phyloP scores from a whole-genome alignment of 1,284 basidiomycete species.

The Apiotrichum domesticum region DNA sequence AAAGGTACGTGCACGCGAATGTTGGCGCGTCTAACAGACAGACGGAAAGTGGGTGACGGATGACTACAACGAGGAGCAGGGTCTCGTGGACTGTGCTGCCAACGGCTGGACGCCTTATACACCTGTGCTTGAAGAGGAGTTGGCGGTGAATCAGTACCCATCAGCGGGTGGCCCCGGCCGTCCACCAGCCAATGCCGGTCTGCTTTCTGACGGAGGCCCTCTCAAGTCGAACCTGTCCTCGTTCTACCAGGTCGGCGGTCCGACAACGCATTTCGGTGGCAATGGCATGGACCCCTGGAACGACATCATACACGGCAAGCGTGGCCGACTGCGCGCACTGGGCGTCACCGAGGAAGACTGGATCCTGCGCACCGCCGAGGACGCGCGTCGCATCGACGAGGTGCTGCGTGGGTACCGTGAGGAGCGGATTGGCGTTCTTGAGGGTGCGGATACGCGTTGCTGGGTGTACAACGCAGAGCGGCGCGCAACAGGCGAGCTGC shows the following conservation, averaged over 20 bases:
- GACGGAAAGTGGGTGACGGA: slow-evolving; percentile 87
- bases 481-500: slow-evolving; percentile 7
- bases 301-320: slow-evolving; percentile 64
- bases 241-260: slow-evolving; percentile 73
- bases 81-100: slow-evolving; percentile 61
- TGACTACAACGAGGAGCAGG: slow-evolving; percentile 88
- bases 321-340: slow-evolving; percentile 50
- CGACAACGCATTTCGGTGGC: slow-evolving; percentile 78
- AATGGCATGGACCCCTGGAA: slow-evolving; percentile 76
- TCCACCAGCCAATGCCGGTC: slow-evolving; percentile 17
- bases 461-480: slow-evolving; percentile 34
- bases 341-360: slow-evolving; percentile 79
- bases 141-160: slow-evolving; percentile 25
- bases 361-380: slow-evolving; percentile 71
- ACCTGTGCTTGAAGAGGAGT: slow-evolving; percentile 68
- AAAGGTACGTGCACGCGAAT: slow-evolving; percentile 55
- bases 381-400: slow-evolving; percentile 58
- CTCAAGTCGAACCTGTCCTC: slow-evolving; percentile 35
- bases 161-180: slow-evolving; percentile 30
- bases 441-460: slow-evolving; percentile 27
- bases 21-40: slow-evolving; percentile 38
- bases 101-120: slow-evolving; percentile 69
- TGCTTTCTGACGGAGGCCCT: slow-evolving; percentile 41
- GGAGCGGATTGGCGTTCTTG: slow-evolving; percentile 54
- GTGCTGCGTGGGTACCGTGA: slow-evolving; percentile 60